Percentiles rank a stretch among this genome's conserved stretches.
Conservation (phyloP, 805 yeast genomes). For the Teunomyces gatunensis region DNA sequence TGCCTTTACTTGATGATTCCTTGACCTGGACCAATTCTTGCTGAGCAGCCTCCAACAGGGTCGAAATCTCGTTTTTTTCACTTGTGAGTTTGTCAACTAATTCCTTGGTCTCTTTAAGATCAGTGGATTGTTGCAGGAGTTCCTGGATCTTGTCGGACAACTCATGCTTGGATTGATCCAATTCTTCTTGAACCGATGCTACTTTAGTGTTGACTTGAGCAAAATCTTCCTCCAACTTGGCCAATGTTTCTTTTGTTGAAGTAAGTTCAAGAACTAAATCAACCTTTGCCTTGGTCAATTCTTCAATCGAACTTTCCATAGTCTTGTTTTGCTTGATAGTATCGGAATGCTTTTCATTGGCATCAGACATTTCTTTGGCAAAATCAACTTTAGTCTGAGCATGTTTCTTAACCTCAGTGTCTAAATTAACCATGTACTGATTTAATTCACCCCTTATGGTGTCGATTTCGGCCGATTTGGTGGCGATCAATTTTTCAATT, state of each 20-base stretch:
- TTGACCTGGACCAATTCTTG: not conserved
- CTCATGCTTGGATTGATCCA: not conserved
- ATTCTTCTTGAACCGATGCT: not conserved
- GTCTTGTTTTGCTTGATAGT: not conserved
- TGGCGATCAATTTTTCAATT: slow-evolving; percentile 20
- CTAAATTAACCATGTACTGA: not conserved
- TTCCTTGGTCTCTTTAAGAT: not conserved
- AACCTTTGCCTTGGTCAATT: not conserved
- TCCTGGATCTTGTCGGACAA: not conserved
- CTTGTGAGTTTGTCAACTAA: not conserved
- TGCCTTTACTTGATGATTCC: slow-evolving; percentile 1
- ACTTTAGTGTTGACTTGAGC: slow-evolving; percentile 5
- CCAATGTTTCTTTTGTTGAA: not conserved
- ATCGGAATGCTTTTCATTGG: not conserved
- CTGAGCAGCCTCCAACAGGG: not conserved
- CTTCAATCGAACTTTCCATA: not conserved
- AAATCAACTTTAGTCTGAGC: not conserved
- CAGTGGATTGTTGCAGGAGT: not conserved
- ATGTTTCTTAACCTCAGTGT: not conserved
- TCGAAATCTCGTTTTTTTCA: not conserved
- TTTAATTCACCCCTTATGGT: slow-evolving; percentile 4
- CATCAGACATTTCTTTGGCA: not conserved
- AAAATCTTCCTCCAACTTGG: slow-evolving; percentile 5
- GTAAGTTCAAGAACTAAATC: not conserved
- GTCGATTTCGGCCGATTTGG: slow-evolving; percentile 20